Evolutionary conservation across 1,139 yeast genomes (phyloP).

Genomic region (Fermentozyma sake): DNA sequence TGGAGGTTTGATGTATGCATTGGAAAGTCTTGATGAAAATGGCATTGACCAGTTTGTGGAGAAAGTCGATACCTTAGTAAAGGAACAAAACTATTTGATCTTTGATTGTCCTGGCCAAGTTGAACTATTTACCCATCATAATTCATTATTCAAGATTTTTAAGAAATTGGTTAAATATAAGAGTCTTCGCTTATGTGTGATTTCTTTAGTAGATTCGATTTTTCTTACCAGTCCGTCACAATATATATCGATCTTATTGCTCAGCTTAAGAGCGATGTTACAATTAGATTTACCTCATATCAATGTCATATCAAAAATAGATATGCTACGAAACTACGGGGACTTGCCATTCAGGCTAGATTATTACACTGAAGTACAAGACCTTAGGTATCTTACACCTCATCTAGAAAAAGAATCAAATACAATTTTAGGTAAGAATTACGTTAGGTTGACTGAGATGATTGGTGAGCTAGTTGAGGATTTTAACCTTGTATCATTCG

Average conservation of each 20-base stretch:
- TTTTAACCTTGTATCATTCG: slow-evolving; percentile 82
- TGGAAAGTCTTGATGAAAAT: slow-evolving; percentile 54
- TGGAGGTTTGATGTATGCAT: slow-evolving; percentile 88
- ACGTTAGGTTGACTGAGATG: slow-evolving; percentile 67
- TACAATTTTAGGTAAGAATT: slow-evolving; percentile 55
- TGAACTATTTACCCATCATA: slow-evolving; percentile 45
- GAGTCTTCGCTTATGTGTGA: slow-evolving; percentile 77
- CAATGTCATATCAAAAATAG: slow-evolving; percentile 75
- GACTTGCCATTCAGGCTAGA: slow-evolving; percentile 68
- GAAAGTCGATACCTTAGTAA: slow-evolving; percentile 51
- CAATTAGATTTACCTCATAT: slow-evolving; percentile 44
- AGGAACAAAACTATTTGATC: slow-evolving; percentile 64
- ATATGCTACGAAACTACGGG: slow-evolving; percentile 62
- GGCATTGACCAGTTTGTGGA: slow-evolving; percentile 55
- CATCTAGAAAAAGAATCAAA: slow-evolving; percentile 65
- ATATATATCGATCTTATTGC: slow-evolving; percentile 75
- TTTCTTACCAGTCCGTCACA: slow-evolving; percentile 86
- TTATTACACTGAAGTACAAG: slow-evolving; percentile 90
- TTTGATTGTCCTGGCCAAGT: slow-evolving; percentile 77
- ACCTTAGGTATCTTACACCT: slow-evolving; percentile 65
- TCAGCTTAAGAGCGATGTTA: slow-evolving; percentile 68
- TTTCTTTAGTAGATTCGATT: slow-evolving; percentile 81
- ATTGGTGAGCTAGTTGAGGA: slow-evolving; percentile 84
- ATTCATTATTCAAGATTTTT: slow-evolving; percentile 34
- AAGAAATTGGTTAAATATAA: slow-evolving; percentile 37